These are phyloP conservation scores for Elsinoe perseae DNA, from an alignment of 2,329 filamentous ascomycete genomes.

Conservation along the genomic window DNA sequence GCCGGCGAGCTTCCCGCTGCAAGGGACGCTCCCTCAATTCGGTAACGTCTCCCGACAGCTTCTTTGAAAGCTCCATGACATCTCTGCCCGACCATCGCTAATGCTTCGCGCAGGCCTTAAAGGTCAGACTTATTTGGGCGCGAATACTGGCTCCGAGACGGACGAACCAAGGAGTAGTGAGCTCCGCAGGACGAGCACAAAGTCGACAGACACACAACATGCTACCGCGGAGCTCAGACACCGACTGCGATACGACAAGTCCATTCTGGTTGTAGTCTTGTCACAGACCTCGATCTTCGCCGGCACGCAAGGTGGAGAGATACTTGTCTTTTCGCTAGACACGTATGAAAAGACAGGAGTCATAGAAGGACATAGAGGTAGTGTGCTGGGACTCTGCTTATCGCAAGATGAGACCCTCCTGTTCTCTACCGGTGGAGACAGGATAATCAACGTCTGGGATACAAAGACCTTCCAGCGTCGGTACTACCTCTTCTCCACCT, in stretches of 20 bases:
- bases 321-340: conserved; percentile 79
- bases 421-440: conserved; percentile 88
- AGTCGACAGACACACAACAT: conserved; percentile 7
- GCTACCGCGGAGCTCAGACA: conserved; percentile 48
- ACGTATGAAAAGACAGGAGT: conserved; percentile 74
- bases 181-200: not conserved
- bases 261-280: conserved; percentile 74
- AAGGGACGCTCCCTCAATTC: not conserved
- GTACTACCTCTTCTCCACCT: conserved; percentile 85
- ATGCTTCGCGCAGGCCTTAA: conserved; percentile 14
- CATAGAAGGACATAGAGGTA: conserved; percentile 84
- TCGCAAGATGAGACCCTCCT: conserved; percentile 67
- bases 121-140: conserved; percentile 3
- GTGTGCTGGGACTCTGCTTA: conserved; percentile 76
- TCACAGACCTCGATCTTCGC: conserved; percentile 79
- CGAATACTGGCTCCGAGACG: conserved; percentile 19
- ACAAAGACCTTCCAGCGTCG: conserved; percentile 66
- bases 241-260: conserved; percentile 66
- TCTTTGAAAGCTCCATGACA: not conserved
- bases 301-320: conserved; percentile 87
- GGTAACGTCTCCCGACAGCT: conserved; percentile 7
- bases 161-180: conserved; percentile 17
- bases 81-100: not conserved
- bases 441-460: conserved; percentile 90
- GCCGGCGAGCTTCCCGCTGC: conserved; percentile 7